phyloP scores from a whole-genome alignment of 441 rosid genomes.

The Populus hybrid region DNA sequence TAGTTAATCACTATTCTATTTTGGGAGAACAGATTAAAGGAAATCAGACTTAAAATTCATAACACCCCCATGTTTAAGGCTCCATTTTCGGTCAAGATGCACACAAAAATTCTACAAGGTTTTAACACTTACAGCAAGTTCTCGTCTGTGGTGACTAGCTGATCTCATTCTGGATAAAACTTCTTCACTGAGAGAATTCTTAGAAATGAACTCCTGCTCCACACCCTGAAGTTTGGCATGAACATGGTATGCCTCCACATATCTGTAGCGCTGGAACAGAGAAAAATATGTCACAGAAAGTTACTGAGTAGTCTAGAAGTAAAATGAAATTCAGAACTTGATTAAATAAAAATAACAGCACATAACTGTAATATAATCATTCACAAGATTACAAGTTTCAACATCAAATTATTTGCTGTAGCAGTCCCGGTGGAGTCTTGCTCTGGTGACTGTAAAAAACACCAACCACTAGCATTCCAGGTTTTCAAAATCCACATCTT shows the following conservation, averaged over 20 bases:
- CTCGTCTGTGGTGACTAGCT: conserved; percentile 61
- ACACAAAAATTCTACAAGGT: background rate
- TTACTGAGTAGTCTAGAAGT: background rate
- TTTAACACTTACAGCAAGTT: conserved; percentile 65
- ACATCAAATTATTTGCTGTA: background rate
- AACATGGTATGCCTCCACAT: conserved; percentile 80
- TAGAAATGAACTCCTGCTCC: conserved; percentile 50
- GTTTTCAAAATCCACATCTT: background rate
- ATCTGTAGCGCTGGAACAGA: conserved; percentile 71
- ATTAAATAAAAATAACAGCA: conserved; percentile 5
- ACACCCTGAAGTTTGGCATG: conserved; percentile 56
- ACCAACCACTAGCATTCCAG: background rate
- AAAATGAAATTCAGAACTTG: background rate
- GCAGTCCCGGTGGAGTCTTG: background rate
- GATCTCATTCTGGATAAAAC: conserved; percentile 53
- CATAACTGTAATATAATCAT: background rate
- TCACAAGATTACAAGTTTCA: background rate
- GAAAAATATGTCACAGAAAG: conserved; percentile 15
- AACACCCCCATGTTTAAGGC: background rate
- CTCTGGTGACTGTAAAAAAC: background rate
- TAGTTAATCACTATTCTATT: background rate
- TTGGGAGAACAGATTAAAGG: background rate
- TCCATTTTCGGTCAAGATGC: background rate
- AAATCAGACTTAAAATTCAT: background rate
- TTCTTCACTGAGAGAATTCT: conserved; percentile 40